Evolutionary conservation across 2,329 filamentous ascomycete genomes (phyloP), one percentile per base, ranked within the genome.

Genomic region (Xylaria polymorpha): DNA sequence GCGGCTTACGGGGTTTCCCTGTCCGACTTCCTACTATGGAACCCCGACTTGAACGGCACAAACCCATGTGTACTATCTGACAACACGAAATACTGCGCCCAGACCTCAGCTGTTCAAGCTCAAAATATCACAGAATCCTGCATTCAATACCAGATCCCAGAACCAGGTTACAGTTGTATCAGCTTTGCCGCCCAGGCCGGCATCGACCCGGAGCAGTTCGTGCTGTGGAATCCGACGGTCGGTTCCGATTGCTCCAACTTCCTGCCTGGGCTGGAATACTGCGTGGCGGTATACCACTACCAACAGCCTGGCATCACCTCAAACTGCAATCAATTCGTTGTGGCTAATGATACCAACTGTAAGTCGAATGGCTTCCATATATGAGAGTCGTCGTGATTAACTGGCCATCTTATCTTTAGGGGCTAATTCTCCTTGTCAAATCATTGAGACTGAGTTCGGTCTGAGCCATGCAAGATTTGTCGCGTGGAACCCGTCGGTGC

Each of bases 401-500:
- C 18, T 6, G 20, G 15, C 18, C n/a, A n/a, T n/a, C n/a, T n/a
- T 44, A 25, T 57, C 18, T 29, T 46, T 25, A 64, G 61, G 61
- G 61, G 37, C 25, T 57, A n/a, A 64, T 57, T 48, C 6, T 7
- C 61, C 61, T 64, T 64, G 61, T 48, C 61, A 64, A 48, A 64
- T 64, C 41, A 64, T 64, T 4, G 61, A 64, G 51, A 64, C 61
- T 29, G 25, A 57, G 50, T 64, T 18, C 50, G 61, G 61, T 37
- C 50, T 64, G 32, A 64, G 61, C 61, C 61, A 64, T 37, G 61
- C 51, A 8, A 55, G 61, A 64, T 64, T 64, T 29, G 50, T 64
- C 50, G 50, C 61, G 61, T 64, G 61, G 61, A 64, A 64, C 53
- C 61, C 61, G 25, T 5, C 61, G 43, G 61, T 64, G 5, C 51